These are phyloP conservation scores for Wickerhamiella occidentalis DNA, from an alignment of 805 yeast genomes.

Conservation along the genomic window DNA sequence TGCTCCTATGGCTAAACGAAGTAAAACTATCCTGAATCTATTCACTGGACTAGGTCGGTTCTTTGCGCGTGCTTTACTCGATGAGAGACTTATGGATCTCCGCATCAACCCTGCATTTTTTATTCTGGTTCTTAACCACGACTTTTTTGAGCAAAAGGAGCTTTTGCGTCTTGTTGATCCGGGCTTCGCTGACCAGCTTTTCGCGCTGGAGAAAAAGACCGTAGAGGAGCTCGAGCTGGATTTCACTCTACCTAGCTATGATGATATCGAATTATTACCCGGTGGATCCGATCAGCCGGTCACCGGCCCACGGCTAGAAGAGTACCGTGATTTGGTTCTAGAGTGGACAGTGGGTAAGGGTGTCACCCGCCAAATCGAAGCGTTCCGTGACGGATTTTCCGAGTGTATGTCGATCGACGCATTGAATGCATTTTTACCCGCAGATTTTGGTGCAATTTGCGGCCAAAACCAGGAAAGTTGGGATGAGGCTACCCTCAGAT, in stretches of 20 bases:
- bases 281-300: slow-evolving; percentile 45
- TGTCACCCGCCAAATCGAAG: slow-evolving; percentile 46
- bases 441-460: slow-evolving; percentile 57
- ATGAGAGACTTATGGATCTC: slow-evolving; percentile 79
- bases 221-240: slow-evolving; percentile 48
- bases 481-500: slow-evolving; percentile 41
- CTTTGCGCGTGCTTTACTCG: slow-evolving; percentile 75
- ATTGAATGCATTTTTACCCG: slow-evolving; percentile 55
- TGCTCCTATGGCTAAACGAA: slow-evolving; percentile 34
- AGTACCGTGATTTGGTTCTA: slow-evolving; percentile 44
- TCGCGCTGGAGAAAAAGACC: slow-evolving; percentile 21
- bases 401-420: slow-evolving; percentile 70
- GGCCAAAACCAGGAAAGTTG: slow-evolving; percentile 84
- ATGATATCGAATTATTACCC: slow-evolving; percentile 43
- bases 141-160: background rate
- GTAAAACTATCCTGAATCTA: slow-evolving; percentile 23
- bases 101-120: slow-evolving; percentile 63
- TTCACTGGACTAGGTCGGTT: slow-evolving; percentile 69
- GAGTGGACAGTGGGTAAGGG: slow-evolving; percentile 55
- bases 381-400: slow-evolving; percentile 72
- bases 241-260: slow-evolving; percentile 69
- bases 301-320: slow-evolving; percentile 40
- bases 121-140: slow-evolving; percentile 36
- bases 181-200: slow-evolving; percentile 16
- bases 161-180: slow-evolving; percentile 17